phyloP scores from a whole-genome alignment of 306 rosid species.

The Carpinus viminea region DNA sequence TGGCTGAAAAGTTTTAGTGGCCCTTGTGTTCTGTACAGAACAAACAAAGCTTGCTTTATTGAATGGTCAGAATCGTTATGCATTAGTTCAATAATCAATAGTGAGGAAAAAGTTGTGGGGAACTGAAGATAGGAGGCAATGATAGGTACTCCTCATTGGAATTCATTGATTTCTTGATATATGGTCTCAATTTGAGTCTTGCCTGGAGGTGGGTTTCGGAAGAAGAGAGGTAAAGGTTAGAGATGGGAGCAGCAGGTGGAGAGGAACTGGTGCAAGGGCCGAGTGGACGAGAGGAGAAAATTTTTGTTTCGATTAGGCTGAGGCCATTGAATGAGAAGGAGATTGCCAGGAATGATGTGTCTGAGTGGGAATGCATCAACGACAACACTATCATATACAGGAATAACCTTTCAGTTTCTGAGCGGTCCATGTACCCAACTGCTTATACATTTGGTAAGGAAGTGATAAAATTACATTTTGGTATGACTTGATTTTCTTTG shows the following conservation, averaged over 20 bases:
- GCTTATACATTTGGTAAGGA: constrained; percentile 88
- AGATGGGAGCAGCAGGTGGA: constrained; percentile 73
- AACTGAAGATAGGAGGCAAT: constrained; percentile 32
- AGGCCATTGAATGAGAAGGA: constrained; percentile 89
- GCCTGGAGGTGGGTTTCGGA: constrained; percentile 35
- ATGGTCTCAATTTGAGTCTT: constrained; percentile 32
- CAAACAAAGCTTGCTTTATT: constrained; percentile 38
- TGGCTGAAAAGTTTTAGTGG: constrained; percentile 47
- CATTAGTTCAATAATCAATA: constrained; percentile 27
- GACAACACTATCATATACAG: constrained; percentile 78
- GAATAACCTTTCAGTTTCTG: constrained; percentile 83
- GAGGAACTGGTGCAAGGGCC: constrained; percentile 58
- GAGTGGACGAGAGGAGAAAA: constrained; percentile 55
- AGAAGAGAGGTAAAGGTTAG: constrained; percentile 28
- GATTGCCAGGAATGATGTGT: constrained; percentile 60
- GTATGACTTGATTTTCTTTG: background rate
- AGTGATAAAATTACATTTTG: constrained; percentile 15
- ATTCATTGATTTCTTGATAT: constrained; percentile 29
- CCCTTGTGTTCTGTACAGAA: constrained; percentile 41
- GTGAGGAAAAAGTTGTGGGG: constrained; percentile 21
- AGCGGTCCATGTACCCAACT: constrained; percentile 92
- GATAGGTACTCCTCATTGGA: constrained; percentile 25
- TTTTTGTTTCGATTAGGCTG: constrained; percentile 81
- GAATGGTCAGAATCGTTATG: constrained; percentile 25
- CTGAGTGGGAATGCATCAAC: constrained; percentile 97